Percentiles rank a stretch among this genome's conserved stretches.
Evolutionary conservation across 306 rosid genomes (phyloP).

Genomic region (Arachis hypogaea): DNA sequence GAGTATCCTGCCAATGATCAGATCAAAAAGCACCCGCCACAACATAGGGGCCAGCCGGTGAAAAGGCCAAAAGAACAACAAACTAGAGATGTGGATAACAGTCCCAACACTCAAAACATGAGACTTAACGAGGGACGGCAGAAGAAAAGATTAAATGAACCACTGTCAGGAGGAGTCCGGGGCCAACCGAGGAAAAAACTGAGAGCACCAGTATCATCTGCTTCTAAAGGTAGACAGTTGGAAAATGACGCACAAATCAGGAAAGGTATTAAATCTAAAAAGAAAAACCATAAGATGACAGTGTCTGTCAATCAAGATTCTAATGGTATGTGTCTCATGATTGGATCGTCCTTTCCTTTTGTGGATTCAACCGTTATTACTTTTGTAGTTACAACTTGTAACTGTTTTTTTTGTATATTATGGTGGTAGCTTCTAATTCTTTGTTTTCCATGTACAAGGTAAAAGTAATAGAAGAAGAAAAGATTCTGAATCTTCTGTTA

Average conservation of each 20-base stretch:
- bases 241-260: no score
- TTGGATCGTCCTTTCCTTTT: background rate
- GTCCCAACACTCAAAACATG: no score
- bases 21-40: no score
- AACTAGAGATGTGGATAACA: no score
- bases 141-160: no score
- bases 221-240: background rate
- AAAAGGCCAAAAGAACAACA: no score
- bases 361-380: background rate
- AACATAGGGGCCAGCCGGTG: no score
- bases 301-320: background rate
- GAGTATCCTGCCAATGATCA: constrained; percentile 17
- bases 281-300: background rate
- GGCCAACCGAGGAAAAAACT: background rate
- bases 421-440: no score
- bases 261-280: no score
- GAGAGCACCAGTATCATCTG: background rate
- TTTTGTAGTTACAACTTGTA: background rate
- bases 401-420: background rate
- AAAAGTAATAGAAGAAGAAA: background rate
- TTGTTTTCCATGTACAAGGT: background rate
- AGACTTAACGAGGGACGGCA: no score
- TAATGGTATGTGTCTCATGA: background rate
- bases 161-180: no score
- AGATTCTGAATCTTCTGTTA: no score